phyloP scores from a whole-genome alignment of 2,329 filamentous ascomycete genomes.

The Fusarium verrucosum region DNA sequence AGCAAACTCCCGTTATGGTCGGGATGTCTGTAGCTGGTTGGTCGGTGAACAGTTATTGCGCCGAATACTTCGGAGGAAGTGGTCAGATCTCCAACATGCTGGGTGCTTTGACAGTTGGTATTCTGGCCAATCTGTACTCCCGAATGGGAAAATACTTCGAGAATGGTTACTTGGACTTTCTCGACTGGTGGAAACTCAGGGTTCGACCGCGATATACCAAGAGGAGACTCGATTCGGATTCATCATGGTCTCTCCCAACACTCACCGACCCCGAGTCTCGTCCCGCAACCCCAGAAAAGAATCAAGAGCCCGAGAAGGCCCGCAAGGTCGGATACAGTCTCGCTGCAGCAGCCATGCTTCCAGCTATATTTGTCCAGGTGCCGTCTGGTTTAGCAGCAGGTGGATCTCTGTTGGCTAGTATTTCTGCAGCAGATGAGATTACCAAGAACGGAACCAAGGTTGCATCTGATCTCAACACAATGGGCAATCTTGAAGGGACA shows the following conservation, averaged over 20 bases:
- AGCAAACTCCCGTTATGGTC: slow-evolving; percentile 79
- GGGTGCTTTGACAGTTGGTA: slow-evolving; percentile 78
- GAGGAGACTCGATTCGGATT: slow-evolving; percentile 43
- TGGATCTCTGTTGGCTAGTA: slow-evolving; percentile 66
- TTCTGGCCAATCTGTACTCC: slow-evolving; percentile 82
- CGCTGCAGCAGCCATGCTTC: slow-evolving; percentile 84
- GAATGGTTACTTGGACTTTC: slow-evolving; percentile 61
- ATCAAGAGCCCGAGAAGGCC: slow-evolving; percentile 44
- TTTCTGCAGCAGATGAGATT: slow-evolving; percentile 65
- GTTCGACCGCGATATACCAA: slow-evolving; percentile 51
- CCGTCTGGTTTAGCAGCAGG: slow-evolving; percentile 69
- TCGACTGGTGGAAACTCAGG: slow-evolving; percentile 60
- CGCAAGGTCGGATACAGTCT: slow-evolving; percentile 74
- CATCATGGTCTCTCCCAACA: slow-evolving; percentile 46
- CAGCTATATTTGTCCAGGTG: slow-evolving; percentile 81
- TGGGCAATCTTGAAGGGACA: slow-evolving; percentile 53
- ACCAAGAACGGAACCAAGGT: slow-evolving; percentile 54
- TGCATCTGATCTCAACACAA: slow-evolving; percentile 37
- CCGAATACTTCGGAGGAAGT: slow-evolving; percentile 72
- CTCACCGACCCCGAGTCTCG: slow-evolving; percentile 48
- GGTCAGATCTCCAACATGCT: slow-evolving; percentile 81
- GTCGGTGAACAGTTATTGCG: slow-evolving; percentile 77
- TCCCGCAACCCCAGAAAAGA: slow-evolving; percentile 33
- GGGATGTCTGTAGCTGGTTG: slow-evolving; percentile 78
- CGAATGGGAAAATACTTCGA: slow-evolving; percentile 69